Evolutionary conservation across 441 rosid genomes (phyloP).

Genomic region (Pelargonium myrrhifolium): DNA sequence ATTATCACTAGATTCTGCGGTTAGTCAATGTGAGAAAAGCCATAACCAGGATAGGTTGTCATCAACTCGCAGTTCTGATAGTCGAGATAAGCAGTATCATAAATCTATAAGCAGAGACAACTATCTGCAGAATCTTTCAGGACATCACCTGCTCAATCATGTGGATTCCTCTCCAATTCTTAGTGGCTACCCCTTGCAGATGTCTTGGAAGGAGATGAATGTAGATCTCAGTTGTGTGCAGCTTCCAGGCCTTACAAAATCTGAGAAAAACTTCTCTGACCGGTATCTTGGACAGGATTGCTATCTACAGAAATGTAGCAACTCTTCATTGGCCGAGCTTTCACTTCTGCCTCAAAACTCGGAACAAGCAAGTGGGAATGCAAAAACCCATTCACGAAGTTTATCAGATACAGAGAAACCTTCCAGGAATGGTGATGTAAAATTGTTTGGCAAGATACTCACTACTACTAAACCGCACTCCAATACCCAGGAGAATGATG

Average conservation of each 20-base stretch:
- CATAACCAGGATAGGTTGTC: constrained; percentile 33
- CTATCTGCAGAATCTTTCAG: constrained; percentile 24
- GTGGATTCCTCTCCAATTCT: constrained; percentile 36
- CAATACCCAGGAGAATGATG: constrained; percentile 32
- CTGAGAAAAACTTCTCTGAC: constrained; percentile 27
- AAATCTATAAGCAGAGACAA: constrained; percentile 29
- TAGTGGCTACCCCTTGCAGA: constrained; percentile 38
- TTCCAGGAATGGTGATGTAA: constrained; percentile 61
- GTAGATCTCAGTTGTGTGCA: constrained; percentile 28
- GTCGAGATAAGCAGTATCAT: constrained; percentile 20
- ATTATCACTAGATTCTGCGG: constrained; percentile 27
- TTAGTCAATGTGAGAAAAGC: constrained; percentile 22
- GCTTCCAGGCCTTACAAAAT: constrained; percentile 27
- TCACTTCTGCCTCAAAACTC: constrained; percentile 25
- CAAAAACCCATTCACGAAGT: constrained; percentile 33
- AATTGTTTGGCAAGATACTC: constrained; percentile 81
- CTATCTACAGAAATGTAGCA: constrained; percentile 50
- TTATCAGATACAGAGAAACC: constrained; percentile 45
- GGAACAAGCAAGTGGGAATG: constrained; percentile 32
- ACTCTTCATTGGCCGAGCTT: constrained; percentile 34
- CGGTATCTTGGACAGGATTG: constrained; percentile 37
- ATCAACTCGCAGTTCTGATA: constrained; percentile 27
- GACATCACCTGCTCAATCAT: constrained; percentile 25
- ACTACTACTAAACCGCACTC: constrained; percentile 28
- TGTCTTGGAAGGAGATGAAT: constrained; percentile 36